These are phyloP conservation scores for Atalantia buxifolia DNA, from an alignment of 345 rosid genomes.

Conservation along the genomic window DNA sequence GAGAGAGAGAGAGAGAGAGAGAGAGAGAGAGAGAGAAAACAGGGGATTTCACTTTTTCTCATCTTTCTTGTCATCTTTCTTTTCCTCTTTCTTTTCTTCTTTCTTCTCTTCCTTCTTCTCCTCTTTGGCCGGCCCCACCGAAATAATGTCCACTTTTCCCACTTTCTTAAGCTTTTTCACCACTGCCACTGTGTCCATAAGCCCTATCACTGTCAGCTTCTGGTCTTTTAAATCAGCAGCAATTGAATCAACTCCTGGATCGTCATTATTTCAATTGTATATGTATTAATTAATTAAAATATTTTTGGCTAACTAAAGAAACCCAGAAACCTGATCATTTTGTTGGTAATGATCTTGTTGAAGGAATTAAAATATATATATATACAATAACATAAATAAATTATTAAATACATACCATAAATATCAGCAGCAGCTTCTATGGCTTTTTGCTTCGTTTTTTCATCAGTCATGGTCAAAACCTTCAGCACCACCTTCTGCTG, in stretches of 20 bases:
- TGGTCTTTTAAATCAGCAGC: slow-evolving; percentile 86
- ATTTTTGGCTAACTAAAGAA: background rate
- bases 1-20: no score
- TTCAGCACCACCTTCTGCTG: slow-evolving; percentile 75
- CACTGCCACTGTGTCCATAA: slow-evolving; percentile 83
- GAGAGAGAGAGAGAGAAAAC: background rate
- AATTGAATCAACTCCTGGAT: slow-evolving; percentile 82
- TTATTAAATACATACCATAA: slow-evolving; percentile 36
- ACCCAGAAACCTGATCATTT: background rate
- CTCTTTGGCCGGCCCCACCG: slow-evolving; percentile 93
- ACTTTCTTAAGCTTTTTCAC: slow-evolving; percentile 89
- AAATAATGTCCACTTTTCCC: slow-evolving; percentile 83
- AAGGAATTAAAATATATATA: background rate
- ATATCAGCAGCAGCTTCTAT: slow-evolving; percentile 90
- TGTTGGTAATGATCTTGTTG: background rate
- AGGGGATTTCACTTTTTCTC: slow-evolving; percentile 20
- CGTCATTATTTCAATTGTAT: background rate
- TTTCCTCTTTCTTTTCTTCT: slow-evolving; percentile 49
- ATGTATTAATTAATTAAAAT: no score
- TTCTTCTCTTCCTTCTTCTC: slow-evolving; percentile 85
- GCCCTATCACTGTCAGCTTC: slow-evolving; percentile 82
- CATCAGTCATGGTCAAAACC: slow-evolving; percentile 91
- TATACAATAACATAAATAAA: no score
- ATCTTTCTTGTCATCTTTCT: slow-evolving; percentile 32
- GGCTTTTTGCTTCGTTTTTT: slow-evolving; percentile 86